These are phyloP conservation scores for Pichia occidentalis DNA, from an alignment of 805 yeast genomes.

Conservation along the genomic window DNA sequence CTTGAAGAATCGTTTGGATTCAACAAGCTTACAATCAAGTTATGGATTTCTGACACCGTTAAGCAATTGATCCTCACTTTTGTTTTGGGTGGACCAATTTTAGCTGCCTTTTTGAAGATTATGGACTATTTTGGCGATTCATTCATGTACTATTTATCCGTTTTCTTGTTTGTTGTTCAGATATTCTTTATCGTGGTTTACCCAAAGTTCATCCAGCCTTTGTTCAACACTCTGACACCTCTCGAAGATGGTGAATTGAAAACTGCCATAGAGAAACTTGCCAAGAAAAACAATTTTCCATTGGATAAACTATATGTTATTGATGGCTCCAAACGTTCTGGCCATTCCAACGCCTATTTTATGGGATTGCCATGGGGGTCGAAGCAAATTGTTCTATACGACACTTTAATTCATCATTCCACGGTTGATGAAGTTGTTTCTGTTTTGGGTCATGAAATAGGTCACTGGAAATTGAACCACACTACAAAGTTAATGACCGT, in stretches of 20 bases:
- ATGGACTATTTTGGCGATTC: slow-evolving; percentile 72
- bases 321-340: slow-evolving; percentile 95
- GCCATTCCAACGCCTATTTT: slow-evolving; percentile 96
- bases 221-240: slow-evolving; percentile 87
- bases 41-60: slow-evolving; percentile 69
- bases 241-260: slow-evolving; percentile 86
- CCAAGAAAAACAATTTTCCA: slow-evolving; percentile 74
- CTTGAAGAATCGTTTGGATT: slow-evolving; percentile 91
- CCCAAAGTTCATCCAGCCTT: slow-evolving; percentile 86
- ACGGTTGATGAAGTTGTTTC: slow-evolving; percentile 80
- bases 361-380: slow-evolving; percentile 91
- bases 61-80: slow-evolving; percentile 51
- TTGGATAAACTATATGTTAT: slow-evolving; percentile 77
- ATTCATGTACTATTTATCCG: slow-evolving; percentile 75
- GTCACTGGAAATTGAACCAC: slow-evolving; percentile 94
- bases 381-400: slow-evolving; percentile 90
- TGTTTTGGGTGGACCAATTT: slow-evolving; percentile 62
- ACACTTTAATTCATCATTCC: slow-evolving; percentile 79
- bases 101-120: slow-evolving; percentile 73
- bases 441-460: slow-evolving; percentile 96
- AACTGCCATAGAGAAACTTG: slow-evolving; percentile 71
- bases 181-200: slow-evolving; percentile 65
- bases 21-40: slow-evolving; percentile 68
- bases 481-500: slow-evolving; percentile 67
- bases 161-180: slow-evolving; percentile 64